These are phyloP conservation scores for Plectosphaerella plurivora DNA, from an alignment of 2,329 filamentous ascomycete genomes.

Conservation along the genomic window DNA sequence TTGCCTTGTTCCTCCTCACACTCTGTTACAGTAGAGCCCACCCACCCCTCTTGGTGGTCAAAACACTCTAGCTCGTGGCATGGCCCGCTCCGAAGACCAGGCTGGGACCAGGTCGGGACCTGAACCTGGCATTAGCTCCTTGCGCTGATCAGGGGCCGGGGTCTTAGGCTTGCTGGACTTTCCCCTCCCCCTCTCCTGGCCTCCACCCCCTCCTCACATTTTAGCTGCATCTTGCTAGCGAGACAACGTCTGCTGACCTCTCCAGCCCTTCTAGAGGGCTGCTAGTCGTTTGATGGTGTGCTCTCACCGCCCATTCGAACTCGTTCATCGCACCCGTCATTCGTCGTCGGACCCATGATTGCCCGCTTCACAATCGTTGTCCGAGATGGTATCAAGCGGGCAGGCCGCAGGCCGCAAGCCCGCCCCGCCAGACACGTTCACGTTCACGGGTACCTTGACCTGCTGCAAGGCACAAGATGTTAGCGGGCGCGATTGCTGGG, in stretches of 20 bases:
- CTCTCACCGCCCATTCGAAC: neutral
- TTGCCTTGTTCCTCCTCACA: neutral
- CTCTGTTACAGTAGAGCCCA: no score
- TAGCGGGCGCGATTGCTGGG: no score
- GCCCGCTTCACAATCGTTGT: no score
- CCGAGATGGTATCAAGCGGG: no score
- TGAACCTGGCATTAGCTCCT: conserved; percentile 3
- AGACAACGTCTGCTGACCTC: neutral
- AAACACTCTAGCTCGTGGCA: neutral
- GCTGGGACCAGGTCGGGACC: neutral
- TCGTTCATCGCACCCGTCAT: no score
- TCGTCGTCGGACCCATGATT: no score
- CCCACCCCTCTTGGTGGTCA: neutral
- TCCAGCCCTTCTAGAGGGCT: neutral
- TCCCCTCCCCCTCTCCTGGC: neutral
- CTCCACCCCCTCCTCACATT: no score
- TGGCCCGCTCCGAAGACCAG: neutral
- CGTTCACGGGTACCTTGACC: no score
- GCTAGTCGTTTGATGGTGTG: neutral
- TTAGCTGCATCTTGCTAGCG: no score
- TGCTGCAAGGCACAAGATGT: no score
- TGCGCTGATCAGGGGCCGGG: neutral
- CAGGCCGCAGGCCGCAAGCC: no score
- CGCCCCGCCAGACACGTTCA: no score
- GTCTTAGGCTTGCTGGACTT: neutral